Conservation (phyloP, 495 filamentous ascomycete genomes). For the Pyrenula aspistea region DNA sequence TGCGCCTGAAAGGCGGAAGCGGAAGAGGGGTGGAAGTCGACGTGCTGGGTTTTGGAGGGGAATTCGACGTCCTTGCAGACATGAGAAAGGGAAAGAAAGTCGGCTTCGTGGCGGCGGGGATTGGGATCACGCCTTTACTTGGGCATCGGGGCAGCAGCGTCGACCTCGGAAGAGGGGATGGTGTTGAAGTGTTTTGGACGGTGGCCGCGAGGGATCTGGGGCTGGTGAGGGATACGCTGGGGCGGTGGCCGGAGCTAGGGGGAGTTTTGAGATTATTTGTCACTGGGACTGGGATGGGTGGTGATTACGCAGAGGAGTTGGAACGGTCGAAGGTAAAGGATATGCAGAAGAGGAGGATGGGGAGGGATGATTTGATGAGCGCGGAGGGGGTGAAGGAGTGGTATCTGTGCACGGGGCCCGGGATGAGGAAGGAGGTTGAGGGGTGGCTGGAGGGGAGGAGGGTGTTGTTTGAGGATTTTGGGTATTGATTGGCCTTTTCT, state of each 20-base stretch:
- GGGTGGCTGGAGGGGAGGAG: constrained; percentile 53
- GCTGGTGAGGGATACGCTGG: constrained; percentile 48
- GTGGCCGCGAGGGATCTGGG: constrained; percentile 46
- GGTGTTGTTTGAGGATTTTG: constrained; percentile 59
- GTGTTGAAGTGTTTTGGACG: constrained; percentile 53
- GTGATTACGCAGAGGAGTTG: constrained; percentile 15
- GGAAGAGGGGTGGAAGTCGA: constrained; percentile 53
- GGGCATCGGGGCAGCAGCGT: constrained; percentile 39
- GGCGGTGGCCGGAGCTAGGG: constrained; percentile 34
- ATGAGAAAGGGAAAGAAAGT: constrained; percentile 4
- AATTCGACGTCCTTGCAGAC: constrained; percentile 35
- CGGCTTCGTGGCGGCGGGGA: constrained; percentile 61
- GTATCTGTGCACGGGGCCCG: constrained; percentile 53
- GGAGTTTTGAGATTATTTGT: constrained; percentile 44
- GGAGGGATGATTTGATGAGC: constrained; percentile 37
- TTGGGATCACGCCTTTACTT: constrained; percentile 71
- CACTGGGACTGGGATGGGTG: constrained; percentile 29
- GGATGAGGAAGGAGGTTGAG: constrained; percentile 41
- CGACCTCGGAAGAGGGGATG: constrained; percentile 20
- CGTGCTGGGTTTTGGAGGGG: constrained; percentile 61
- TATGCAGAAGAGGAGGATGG: constrained; percentile 36
- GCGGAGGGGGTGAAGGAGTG: constrained; percentile 33
- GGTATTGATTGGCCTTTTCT: no score
- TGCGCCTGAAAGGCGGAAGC: constrained; percentile 18
- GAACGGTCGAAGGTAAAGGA: constrained; percentile 3